These are phyloP conservation scores for Corrigiola litoralis DNA, from an alignment of 179 eudicot species.

Conservation along the genomic window DNA sequence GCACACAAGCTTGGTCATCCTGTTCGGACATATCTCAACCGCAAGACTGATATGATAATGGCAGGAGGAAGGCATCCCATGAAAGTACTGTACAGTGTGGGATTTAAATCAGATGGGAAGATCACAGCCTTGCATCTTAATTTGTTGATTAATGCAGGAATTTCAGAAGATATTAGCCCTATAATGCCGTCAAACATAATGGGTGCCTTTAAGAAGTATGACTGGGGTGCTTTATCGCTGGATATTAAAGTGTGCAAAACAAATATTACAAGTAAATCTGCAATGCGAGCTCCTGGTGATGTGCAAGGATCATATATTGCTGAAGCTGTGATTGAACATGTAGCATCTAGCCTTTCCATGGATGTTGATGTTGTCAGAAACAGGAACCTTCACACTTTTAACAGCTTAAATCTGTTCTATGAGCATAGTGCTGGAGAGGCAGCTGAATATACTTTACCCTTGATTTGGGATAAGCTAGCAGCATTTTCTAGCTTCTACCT, in stretches of 20 bases:
- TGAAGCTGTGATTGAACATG: slow-evolving; percentile 77
- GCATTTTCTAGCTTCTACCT: slow-evolving; percentile 38
- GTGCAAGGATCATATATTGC: slow-evolving; percentile 76
- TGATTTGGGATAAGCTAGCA: slow-evolving; percentile 63
- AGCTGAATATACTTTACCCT: slow-evolving; percentile 66
- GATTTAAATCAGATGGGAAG: slow-evolving; percentile 82
- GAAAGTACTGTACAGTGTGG: slow-evolving; percentile 69
- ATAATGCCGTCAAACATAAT: slow-evolving; percentile 39
- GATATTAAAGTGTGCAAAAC: slow-evolving; percentile 80
- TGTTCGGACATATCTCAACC: slow-evolving; percentile 63
- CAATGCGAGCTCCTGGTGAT: slow-evolving; percentile 93
- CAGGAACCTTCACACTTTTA: slow-evolving; percentile 55
- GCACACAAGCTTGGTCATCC: slow-evolving; percentile 69
- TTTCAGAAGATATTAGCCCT: slow-evolving; percentile 61
- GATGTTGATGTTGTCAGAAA: slow-evolving; percentile 68
- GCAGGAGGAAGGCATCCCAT: slow-evolving; percentile 95
- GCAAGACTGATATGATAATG: slow-evolving; percentile 83
- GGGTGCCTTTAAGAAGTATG: slow-evolving; percentile 55
- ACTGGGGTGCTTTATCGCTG: slow-evolving; percentile 88
- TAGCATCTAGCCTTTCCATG: slow-evolving; percentile 56
- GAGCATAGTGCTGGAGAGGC: slow-evolving; percentile 45
- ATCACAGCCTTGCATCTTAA: slow-evolving; percentile 77
- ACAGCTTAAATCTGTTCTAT: slow-evolving; percentile 57
- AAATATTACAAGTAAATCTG: slow-evolving; percentile 60
- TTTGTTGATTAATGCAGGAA: slow-evolving; percentile 62